These are phyloP conservation scores for Penicillium sp. DNA, from an alignment of 2,329 filamentous ascomycete species.

Conservation along the genomic window DNA sequence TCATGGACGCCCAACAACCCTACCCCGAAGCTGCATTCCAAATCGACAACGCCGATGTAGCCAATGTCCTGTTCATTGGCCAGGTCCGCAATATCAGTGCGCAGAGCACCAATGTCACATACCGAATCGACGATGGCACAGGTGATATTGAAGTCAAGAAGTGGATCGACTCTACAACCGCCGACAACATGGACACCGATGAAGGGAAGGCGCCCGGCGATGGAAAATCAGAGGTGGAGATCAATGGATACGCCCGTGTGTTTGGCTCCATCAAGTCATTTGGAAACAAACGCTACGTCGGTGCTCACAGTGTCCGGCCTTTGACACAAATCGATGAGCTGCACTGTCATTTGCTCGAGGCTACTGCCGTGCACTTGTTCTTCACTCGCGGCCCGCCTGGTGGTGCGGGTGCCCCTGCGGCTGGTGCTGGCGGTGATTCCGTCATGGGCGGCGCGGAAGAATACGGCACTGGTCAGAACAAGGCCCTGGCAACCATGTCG, in stretches of 20 bases:
- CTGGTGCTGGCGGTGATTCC: constrained; percentile 43
- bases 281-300: constrained; percentile 79
- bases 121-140: constrained; percentile 93
- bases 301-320: constrained; percentile 76
- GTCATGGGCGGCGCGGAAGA: constrained; percentile 39
- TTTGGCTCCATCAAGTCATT: constrained; percentile 84
- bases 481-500: constrained; percentile 53
- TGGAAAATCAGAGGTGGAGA: constrained; percentile 60
- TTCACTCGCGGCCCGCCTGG: constrained; percentile 69
- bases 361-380: constrained; percentile 82
- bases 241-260: constrained; percentile 80
- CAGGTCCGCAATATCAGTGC: constrained; percentile 84
- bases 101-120: constrained; percentile 90
- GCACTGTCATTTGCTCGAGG: constrained; percentile 87
- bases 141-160: constrained; percentile 76
- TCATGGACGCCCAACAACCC: constrained; percentile 77
- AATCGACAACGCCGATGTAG: constrained; percentile 75
- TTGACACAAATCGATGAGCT: constrained; percentile 89
- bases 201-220: constrained; percentile 43
- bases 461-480: constrained; percentile 24
- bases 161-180: constrained; percentile 48
- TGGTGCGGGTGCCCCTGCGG: constrained; percentile 49
- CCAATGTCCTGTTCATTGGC: constrained; percentile 81
- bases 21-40: constrained; percentile 76
- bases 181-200: constrained; percentile 50